A percentile compares a stretch with the other conserved stretches of the same genome.
Evolutionary conservation across 148 eudicot species (phyloP).

Genomic region (Vaccinium macrocarpon): DNA sequence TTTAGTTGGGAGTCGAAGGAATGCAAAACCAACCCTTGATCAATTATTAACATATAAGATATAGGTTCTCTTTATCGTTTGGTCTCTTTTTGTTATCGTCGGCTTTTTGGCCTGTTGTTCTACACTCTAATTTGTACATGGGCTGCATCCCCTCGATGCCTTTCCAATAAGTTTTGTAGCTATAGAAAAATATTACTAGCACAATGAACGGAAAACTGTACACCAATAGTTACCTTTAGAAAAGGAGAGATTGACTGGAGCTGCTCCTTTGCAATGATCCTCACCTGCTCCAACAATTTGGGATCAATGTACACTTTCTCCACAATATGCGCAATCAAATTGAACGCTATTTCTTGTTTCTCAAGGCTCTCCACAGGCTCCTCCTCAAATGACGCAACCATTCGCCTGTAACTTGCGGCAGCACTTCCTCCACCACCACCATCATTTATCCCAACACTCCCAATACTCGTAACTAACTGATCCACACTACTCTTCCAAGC

Average conservation of each 20-base stretch:
- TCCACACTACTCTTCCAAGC: constrained; percentile 41
- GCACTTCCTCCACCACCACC: constrained; percentile 18
- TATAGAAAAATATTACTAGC: too few species aligned
- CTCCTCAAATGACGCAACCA: constrained; percentile 60
- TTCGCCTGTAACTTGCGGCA: constrained; percentile 19
- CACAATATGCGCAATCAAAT: constrained; percentile 56
- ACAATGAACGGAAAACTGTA: too few species aligned
- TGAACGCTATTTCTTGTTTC: constrained; percentile 68
- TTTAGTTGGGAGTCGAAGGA: too few species aligned
- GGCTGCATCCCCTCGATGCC: too few species aligned
- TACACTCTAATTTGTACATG: too few species aligned
- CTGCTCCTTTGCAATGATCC: constrained; percentile 63
- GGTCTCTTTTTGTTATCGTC: too few species aligned
- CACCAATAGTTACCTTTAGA: constrained; percentile 53
- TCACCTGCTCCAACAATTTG: constrained; percentile 68
- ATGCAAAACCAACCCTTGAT: too few species aligned
- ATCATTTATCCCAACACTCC: constrained; percentile 26
- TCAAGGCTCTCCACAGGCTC: constrained; percentile 74
- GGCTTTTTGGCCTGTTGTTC: too few species aligned
- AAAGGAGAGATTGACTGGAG: constrained; percentile 63
- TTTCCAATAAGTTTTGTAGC: too few species aligned
- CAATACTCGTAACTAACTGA: constrained; percentile 24
- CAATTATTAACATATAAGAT: too few species aligned
- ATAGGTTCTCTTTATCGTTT: too few species aligned
- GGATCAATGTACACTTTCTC: constrained; percentile 52